phyloP scores from a whole-genome alignment of 2,329 filamentous ascomycete species.

The Dothidotthia symphoricarpi region DNA sequence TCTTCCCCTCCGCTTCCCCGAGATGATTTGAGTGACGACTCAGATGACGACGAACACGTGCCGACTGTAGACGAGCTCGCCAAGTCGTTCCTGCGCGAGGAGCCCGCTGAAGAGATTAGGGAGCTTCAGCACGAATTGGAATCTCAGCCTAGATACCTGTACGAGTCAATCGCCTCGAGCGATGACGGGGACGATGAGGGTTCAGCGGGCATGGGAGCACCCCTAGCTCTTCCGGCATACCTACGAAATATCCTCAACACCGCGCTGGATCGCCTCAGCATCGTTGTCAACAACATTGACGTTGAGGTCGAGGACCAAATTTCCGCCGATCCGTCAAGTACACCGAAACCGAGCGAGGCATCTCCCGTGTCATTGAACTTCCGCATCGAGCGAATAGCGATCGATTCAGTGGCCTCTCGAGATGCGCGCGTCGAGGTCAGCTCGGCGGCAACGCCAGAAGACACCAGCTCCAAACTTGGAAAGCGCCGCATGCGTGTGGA shows the following conservation, averaged over 20 bases:
- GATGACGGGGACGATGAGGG: conserved; percentile 64
- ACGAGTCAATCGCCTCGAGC: conserved; percentile 58
- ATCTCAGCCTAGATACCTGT: conserved; percentile 61
- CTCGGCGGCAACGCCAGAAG: conserved; percentile 9
- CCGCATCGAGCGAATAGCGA: conserved; percentile 61
- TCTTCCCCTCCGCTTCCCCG: conserved; percentile 11
- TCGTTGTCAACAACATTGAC: conserved; percentile 64
- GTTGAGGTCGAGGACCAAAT: conserved; percentile 62
- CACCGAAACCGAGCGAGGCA: conserved; percentile 49
- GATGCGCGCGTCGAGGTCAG: conserved; percentile 25
- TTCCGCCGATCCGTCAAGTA: conserved; percentile 51
- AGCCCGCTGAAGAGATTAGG: conserved; percentile 63
- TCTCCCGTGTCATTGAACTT: conserved; percentile 64
- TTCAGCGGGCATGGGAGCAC: conserved; percentile 66
- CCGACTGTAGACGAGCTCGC: conserved; percentile 72
- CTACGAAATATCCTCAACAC: conserved; percentile 71
- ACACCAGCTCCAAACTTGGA: conserved; percentile 55
- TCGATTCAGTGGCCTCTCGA: conserved; percentile 58
- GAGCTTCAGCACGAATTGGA: conserved; percentile 68
- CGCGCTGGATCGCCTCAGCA: conserved; percentile 67
- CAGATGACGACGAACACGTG: conserved; percentile 44
- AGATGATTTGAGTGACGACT: conserved; percentile 18
- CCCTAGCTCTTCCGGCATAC: conserved; percentile 67
- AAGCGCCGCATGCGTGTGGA: conserved; percentile 65
- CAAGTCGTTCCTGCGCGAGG: conserved; percentile 72